Percentiles rank a stretch among this genome's conserved stretches.
Evolutionary conservation across 768 basidiomycete species (phyloP).

Genomic region (Mycena metata): DNA sequence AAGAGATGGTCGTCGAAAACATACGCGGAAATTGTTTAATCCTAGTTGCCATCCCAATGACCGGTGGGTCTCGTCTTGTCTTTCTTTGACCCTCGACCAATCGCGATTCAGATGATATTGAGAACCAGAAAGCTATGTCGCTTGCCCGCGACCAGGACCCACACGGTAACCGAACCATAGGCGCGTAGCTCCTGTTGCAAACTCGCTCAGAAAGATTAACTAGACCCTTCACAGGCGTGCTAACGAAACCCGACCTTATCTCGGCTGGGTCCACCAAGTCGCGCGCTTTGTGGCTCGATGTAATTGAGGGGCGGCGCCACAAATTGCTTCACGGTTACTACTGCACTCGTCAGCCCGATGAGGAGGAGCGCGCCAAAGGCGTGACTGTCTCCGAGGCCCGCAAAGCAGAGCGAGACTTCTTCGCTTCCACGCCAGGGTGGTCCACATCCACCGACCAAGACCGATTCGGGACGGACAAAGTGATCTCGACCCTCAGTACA

Average conservation of each 20-base stretch:
- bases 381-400: constrained; percentile 50
- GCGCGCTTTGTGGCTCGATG: constrained; percentile 56
- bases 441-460: constrained; percentile 36
- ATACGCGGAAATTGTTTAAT: constrained; percentile 67
- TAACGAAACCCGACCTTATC: constrained; percentile 69
- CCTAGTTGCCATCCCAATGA: constrained; percentile 67
- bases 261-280: constrained; percentile 50
- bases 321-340: constrained; percentile 58
- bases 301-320: constrained; percentile 55
- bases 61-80: constrained; percentile 47
- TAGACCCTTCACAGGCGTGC: constrained; percentile 45
- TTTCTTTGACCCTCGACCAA: neutral
- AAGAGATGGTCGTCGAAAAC: constrained; percentile 60
- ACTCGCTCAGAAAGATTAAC: neutral
- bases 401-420: constrained; percentile 50
- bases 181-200: constrained; percentile 25
- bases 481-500: constrained; percentile 51
- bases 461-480: constrained; percentile 53
- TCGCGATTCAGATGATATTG: constrained; percentile 61
- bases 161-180: constrained; percentile 65
- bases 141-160: constrained; percentile 63
- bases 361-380: constrained; percentile 46
- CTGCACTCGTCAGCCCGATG: constrained; percentile 58
- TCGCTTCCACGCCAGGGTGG: constrained; percentile 53
- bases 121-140: constrained; percentile 67